phyloP scores from a whole-genome alignment of 2,329 filamentous ascomycete species.

The Sporothrix humicola region DNA sequence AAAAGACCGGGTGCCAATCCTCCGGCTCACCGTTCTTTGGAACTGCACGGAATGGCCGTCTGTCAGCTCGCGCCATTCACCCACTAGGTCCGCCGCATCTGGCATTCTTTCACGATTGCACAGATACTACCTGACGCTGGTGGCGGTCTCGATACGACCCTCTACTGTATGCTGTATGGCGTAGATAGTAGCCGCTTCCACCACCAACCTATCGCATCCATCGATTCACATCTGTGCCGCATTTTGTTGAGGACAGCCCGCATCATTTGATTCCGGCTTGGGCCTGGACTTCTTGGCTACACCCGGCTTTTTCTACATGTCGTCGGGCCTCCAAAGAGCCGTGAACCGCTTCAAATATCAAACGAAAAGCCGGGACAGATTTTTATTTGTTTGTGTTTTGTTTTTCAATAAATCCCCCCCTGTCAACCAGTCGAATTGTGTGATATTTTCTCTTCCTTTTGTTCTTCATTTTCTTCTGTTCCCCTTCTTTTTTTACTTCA shows the following conservation, averaged over 20 bases:
- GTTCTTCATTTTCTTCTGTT: too few relatives aligned
- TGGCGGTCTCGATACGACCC: neutral
- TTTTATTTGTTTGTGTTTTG: neutral
- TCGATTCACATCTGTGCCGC: neutral
- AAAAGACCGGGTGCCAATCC: neutral
- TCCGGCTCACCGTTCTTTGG: neutral
- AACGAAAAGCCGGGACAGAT: neutral
- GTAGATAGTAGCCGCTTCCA: neutral
- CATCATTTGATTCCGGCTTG: neutral
- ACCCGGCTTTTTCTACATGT: neutral
- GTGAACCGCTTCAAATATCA: neutral
- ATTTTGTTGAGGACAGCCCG: neutral
- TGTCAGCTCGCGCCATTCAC: constrained; percentile 1
- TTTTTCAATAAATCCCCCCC: too few relatives aligned
- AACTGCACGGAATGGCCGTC: neutral
- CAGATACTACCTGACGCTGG: neutral
- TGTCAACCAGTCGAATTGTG: too few relatives aligned
- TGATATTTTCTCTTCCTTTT: too few relatives aligned
- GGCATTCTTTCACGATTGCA: neutral
- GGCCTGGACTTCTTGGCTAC: neutral
- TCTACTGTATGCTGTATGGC: neutral
- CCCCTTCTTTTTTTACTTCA: too few relatives aligned
- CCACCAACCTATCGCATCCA: neutral
- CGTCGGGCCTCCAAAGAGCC: neutral
- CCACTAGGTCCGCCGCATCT: neutral